A percentile compares a stretch with the other conserved stretches of the same genome.
Conservation (phyloP, 2,329 filamentous ascomycete species). For the Dichotomopilus funicola region DNA sequence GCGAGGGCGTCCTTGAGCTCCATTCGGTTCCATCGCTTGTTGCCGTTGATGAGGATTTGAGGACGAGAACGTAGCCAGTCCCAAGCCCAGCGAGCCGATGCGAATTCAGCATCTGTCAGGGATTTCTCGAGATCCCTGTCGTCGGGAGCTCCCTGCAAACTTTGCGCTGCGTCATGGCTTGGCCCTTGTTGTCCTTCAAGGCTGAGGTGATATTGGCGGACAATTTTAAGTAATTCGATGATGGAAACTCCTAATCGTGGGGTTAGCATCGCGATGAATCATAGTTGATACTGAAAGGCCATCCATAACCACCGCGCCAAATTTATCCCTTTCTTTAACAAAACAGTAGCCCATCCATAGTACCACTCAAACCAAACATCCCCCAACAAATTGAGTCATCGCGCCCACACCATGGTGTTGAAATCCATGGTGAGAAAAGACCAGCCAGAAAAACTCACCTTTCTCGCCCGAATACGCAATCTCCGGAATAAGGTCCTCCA, state of each 20-base stretch:
- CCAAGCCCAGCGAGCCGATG: conserved; percentile 37
- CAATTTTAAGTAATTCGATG: conserved; percentile 20
- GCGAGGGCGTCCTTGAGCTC: conserved; percentile 36
- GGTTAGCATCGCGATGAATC: conserved; percentile 12
- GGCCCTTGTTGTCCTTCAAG: conserved; percentile 11
- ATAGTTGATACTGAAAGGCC: no score
- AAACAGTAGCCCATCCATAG: no score
- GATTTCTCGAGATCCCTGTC: conserved; percentile 15
- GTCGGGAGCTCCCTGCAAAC: not conserved
- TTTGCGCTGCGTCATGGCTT: conserved; percentile 1
- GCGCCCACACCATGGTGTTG: no score
- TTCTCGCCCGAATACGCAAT: conserved; percentile 38
- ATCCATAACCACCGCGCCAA: no score
- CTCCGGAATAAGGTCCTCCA: conserved; percentile 39
- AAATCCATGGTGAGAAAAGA: no score
- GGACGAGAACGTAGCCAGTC: conserved; percentile 34
- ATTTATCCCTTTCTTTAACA: no score
- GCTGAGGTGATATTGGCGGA: conserved; percentile 21
- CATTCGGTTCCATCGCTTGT: conserved; percentile 32
- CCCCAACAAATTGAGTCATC: no score
- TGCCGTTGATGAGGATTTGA: conserved; percentile 35
- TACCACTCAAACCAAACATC: no score
- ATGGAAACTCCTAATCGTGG: conserved; percentile 19
- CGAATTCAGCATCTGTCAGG: conserved; percentile 27
- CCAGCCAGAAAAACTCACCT: conserved; percentile 29